phyloP scores from a whole-genome alignment of 2,329 filamentous ascomycete genomes.

The Neofusicoccum ribis region DNA sequence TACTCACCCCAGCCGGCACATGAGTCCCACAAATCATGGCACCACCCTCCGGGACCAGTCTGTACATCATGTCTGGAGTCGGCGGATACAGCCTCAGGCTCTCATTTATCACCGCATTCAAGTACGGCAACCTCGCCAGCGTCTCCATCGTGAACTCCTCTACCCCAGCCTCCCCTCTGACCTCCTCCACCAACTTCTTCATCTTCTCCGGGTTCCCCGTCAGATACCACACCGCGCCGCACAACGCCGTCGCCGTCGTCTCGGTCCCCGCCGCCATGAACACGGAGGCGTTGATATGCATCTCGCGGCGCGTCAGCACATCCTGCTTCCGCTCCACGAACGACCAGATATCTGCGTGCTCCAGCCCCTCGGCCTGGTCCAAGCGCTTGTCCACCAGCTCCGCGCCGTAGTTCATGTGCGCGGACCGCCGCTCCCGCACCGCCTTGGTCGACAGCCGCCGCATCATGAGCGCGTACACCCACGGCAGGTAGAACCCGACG shows the following conservation, averaged over 20 bases:
- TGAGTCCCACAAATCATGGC: slow-evolving; percentile 27
- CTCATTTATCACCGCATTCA: slow-evolving; percentile 38
- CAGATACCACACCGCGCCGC: slow-evolving; percentile 39
- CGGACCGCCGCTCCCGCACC: neutral
- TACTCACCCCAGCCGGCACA: slow-evolving; percentile 22
- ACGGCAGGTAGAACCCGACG: neutral
- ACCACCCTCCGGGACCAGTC: slow-evolving; percentile 31
- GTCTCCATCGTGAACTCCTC: neutral
- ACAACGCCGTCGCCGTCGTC: slow-evolving; percentile 42
- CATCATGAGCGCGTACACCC: too few species aligned
- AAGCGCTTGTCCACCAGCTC: neutral
- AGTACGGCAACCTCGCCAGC: neutral
- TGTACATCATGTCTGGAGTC: slow-evolving; percentile 36
- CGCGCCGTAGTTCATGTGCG: neutral
- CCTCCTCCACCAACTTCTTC: neutral
- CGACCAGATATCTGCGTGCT: neutral
- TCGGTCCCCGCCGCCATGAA: slow-evolving; percentile 41
- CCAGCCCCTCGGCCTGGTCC: slow-evolving; percentile 19
- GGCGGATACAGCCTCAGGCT: slow-evolving; percentile 47
- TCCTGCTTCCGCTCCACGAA: neutral
- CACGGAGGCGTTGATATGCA: slow-evolving; percentile 21
- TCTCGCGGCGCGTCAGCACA: neutral
- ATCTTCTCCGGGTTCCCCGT: slow-evolving; percentile 21
- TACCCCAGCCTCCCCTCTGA: neutral
- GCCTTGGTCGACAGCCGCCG: neutral